Conservation (phyloP, 2,329 filamentous ascomycete species). For the Ophiostoma ulmi region DNA sequence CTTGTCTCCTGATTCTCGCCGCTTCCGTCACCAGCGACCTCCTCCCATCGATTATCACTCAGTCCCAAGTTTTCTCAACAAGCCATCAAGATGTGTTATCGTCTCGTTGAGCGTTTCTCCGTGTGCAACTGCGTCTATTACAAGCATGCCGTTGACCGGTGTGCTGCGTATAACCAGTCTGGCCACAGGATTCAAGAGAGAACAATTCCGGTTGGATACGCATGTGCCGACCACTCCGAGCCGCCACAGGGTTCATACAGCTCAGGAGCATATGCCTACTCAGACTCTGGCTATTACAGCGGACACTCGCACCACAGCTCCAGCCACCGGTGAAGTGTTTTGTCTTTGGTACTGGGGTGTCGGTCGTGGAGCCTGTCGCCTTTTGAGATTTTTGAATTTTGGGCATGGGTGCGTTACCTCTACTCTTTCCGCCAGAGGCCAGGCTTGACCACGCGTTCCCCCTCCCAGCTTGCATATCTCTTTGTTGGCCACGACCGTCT, state of each 20-base stretch:
- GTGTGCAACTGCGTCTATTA: slow-evolving; percentile 86
- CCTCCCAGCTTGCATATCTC: slow-evolving; percentile 47
- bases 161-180: slow-evolving; percentile 65
- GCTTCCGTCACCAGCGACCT: not conserved
- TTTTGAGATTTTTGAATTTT: slow-evolving; percentile 42
- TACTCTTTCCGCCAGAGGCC: slow-evolving; percentile 42
- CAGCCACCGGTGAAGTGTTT: slow-evolving; percentile 47
- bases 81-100: slow-evolving; percentile 67
- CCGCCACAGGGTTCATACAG: slow-evolving; percentile 38
- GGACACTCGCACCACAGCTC: slow-evolving; percentile 43
- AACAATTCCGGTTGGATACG: slow-evolving; percentile 76
- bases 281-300: slow-evolving; percentile 53
- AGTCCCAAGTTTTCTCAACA: not conserved
- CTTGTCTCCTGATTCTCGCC: not conserved
- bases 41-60: not conserved
- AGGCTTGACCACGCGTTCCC: slow-evolving; percentile 36
- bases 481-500: slow-evolving; percentile 43
- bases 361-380: slow-evolving; percentile 39
- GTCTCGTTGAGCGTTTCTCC: slow-evolving; percentile 78
- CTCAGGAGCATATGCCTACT: slow-evolving; percentile 42
- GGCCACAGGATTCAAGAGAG: slow-evolving; percentile 69
- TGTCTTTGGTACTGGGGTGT: slow-evolving; percentile 49
- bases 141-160: slow-evolving; percentile 79
- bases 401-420: slow-evolving; percentile 46
- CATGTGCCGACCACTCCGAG: slow-evolving; percentile 56